Conservation (phyloP, 2,329 filamentous ascomycete species). For the Pseudocercospora pini-densiflorae region DNA sequence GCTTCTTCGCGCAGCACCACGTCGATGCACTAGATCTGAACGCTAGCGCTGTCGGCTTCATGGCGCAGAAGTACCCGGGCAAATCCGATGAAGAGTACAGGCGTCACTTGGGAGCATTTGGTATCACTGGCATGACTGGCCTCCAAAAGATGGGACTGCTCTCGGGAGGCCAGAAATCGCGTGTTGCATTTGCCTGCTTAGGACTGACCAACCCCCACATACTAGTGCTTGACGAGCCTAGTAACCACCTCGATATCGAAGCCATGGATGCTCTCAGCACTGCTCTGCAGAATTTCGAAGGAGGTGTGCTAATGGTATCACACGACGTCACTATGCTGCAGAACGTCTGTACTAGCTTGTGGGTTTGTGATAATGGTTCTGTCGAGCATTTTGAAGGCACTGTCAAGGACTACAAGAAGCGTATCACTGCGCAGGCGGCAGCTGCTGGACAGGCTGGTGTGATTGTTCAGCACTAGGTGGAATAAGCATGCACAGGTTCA, state of each 20-base stretch:
- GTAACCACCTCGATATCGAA: constrained; percentile 98
- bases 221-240: constrained; percentile 95
- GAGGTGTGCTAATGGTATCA: constrained; percentile 96
- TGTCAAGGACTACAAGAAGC: constrained; percentile 97
- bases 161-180: constrained; percentile 97
- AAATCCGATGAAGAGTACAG: constrained; percentile 96
- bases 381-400: constrained; percentile 97
- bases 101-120: constrained; percentile 84
- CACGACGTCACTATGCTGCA: constrained; percentile 98
- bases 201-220: constrained; percentile 95
- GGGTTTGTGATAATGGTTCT: constrained; percentile 93
- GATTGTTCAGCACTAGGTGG: constrained; percentile 48
- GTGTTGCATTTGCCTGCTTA: constrained; percentile 96
- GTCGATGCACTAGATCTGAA: constrained; percentile 93
- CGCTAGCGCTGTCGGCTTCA: constrained; percentile 89
- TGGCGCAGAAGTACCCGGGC: constrained; percentile 89
- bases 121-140: constrained; percentile 90
- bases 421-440: constrained; percentile 74
- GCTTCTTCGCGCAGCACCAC: constrained; percentile 98
- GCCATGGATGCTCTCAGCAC: constrained; percentile 91
- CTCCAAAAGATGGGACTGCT: constrained; percentile 93
- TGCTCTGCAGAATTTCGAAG: constrained; percentile 84
- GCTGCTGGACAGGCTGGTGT: constrained; percentile 81
- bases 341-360: constrained; percentile 90
- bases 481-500: neutral